Conservation (phyloP, 2,329 filamentous ascomycete species). For the Penicillium fuscoglaucum region DNA sequence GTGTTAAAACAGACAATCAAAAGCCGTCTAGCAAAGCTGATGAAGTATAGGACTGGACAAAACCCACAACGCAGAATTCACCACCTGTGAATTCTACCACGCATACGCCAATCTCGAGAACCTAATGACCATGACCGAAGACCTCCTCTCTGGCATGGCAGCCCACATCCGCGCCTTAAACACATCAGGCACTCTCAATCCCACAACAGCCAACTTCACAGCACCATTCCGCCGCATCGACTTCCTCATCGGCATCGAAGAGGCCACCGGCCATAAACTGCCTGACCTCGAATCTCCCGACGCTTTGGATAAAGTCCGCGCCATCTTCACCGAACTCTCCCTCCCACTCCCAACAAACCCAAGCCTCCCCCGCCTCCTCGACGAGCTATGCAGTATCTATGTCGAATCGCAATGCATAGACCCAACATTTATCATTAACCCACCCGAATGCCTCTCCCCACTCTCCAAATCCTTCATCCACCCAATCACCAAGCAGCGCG, state of each 20-base stretch:
- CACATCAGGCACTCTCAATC: slow-evolving; percentile 43
- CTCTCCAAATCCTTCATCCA: slow-evolving; percentile 84
- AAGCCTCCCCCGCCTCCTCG: slow-evolving; percentile 71
- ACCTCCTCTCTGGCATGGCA: slow-evolving; percentile 63
- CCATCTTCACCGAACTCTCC: slow-evolving; percentile 54
- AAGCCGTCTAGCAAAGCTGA: slow-evolving; percentile 8
- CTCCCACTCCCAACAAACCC: slow-evolving; percentile 53
- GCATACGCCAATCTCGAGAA: slow-evolving; percentile 76
- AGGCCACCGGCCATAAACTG: slow-evolving; percentile 62
- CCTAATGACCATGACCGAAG: slow-evolving; percentile 74
- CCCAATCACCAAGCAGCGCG: slow-evolving; percentile 64
- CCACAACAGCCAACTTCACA: slow-evolving; percentile 59
- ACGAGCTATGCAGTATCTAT: slow-evolving; percentile 72
- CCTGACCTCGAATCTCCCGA: slow-evolving; percentile 59
- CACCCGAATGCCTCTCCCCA: slow-evolving; percentile 87
- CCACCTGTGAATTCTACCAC: slow-evolving; percentile 95
- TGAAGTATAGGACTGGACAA: slow-evolving; percentile 61
- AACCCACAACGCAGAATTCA: slow-evolving; percentile 97
- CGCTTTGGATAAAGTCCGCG: slow-evolving; percentile 60
- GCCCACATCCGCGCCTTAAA: slow-evolving; percentile 52
- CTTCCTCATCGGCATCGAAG: slow-evolving; percentile 78
- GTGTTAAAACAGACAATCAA: slow-evolving; percentile 15
- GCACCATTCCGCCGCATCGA: slow-evolving; percentile 65
- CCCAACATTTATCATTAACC: slow-evolving; percentile 84
- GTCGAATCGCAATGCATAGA: slow-evolving; percentile 73